These are phyloP conservation scores for Tolypocladium capitatum DNA, from an alignment of 2,329 filamentous ascomycete genomes.

Conservation along the genomic window DNA sequence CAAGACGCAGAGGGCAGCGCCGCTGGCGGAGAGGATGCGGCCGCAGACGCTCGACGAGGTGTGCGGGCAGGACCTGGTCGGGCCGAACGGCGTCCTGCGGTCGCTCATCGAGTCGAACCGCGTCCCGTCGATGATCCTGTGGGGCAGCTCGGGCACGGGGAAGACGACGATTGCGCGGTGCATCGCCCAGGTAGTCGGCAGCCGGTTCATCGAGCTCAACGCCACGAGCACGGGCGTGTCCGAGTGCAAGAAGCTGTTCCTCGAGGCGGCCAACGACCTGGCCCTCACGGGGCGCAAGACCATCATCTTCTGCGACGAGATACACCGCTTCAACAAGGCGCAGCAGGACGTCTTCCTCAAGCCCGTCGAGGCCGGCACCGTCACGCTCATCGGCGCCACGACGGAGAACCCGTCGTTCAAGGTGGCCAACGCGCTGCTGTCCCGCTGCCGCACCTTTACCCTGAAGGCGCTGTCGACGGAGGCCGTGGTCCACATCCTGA, in stretches of 20 bases:
- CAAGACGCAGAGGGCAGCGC: conserved; percentile 60
- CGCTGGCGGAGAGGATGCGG: conserved; percentile 87
- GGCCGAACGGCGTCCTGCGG: conserved; percentile 68
- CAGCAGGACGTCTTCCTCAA: conserved; percentile 93
- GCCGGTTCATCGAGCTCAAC: conserved; percentile 90
- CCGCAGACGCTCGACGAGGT: conserved; percentile 75
- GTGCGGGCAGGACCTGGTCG: conserved; percentile 83
- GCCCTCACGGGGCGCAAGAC: conserved; percentile 76
- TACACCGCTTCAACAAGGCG: conserved; percentile 78
- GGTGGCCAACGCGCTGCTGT: conserved; percentile 74
- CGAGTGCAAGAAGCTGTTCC: conserved; percentile 87
- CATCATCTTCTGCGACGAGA: conserved; percentile 96
- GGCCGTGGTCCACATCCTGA: conserved; percentile 60
- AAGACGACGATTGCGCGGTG: conserved; percentile 90
- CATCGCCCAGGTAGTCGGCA: conserved; percentile 69
- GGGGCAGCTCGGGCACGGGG: conserved; percentile 69
- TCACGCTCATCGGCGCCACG: conserved; percentile 88
- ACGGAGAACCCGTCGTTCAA: conserved; percentile 97
- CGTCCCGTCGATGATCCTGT: conserved; percentile 90
- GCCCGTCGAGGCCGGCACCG: conserved; percentile 79
- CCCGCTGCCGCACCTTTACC: conserved; percentile 82
- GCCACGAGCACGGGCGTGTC: conserved; percentile 77
- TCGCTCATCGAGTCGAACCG: conserved; percentile 74
- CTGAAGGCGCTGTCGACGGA: conserved; percentile 60
- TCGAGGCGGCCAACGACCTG: conserved; percentile 69